phyloP scores from a whole-genome alignment of 495 filamentous ascomycete species.

The Penicillium silybi region DNA sequence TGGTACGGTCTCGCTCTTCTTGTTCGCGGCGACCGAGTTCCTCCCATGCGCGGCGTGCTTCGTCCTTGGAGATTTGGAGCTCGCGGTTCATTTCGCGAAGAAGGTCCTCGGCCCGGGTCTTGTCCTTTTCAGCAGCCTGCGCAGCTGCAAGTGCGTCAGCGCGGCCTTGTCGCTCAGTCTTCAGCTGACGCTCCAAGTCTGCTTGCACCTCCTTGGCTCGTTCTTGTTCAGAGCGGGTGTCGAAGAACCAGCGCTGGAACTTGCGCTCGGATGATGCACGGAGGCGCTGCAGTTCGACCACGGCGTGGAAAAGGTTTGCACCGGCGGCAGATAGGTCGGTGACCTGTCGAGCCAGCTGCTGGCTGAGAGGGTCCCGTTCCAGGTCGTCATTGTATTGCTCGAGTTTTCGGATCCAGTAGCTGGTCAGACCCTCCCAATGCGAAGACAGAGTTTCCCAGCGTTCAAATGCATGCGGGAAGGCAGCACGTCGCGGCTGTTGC shows the following conservation, averaged over 20 bases:
- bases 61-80: slow-evolving; percentile 90
- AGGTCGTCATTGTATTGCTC: slow-evolving; percentile 86
- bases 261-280: slow-evolving; percentile 94
- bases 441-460: slow-evolving; percentile 95
- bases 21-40: slow-evolving; percentile 92
- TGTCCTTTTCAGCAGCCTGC: slow-evolving; percentile 62
- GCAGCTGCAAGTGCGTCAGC: slow-evolving; percentile 60
- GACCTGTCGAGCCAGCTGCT: slow-evolving; percentile 88
- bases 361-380: slow-evolving; percentile 72
- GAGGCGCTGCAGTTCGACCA: slow-evolving; percentile 93
- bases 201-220: slow-evolving; percentile 77
- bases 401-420: slow-evolving; percentile 91
- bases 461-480: slow-evolving; percentile 95
- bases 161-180: slow-evolving; percentile 65
- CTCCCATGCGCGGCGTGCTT: slow-evolving; percentile 94
- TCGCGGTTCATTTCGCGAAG: slow-evolving; percentile 85
- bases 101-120: slow-evolving; percentile 65
- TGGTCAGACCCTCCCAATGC: slow-evolving; percentile 96
- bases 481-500: slow-evolving; percentile 36
- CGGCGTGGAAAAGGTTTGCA: slow-evolving; percentile 95
- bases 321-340: slow-evolving; percentile 93
- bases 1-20: slow-evolving; percentile 89
- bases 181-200: slow-evolving; percentile 69
- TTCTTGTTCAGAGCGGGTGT: slow-evolving; percentile 85
- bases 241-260: slow-evolving; percentile 98